phyloP scores from a whole-genome alignment of 129 eudicot genomes.

The Centella asiatica region DNA sequence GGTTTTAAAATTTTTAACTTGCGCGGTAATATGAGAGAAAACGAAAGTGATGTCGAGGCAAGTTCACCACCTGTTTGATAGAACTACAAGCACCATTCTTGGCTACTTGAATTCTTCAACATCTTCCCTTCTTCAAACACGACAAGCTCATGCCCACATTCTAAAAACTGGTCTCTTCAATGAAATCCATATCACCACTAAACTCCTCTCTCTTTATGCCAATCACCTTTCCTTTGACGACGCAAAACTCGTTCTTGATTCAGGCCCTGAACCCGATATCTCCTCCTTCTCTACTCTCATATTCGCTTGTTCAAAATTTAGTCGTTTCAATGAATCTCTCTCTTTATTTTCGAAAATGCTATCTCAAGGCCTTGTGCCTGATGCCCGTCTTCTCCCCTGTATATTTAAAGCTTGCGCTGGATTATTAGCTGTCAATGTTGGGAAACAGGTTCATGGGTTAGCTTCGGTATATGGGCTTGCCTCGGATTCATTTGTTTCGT shows the following conservation, averaged over 20 bases:
- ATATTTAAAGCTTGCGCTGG: slow-evolving; percentile 55
- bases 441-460: slow-evolving; percentile 61
- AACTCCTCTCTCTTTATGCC: slow-evolving; percentile 65
- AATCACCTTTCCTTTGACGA: slow-evolving; percentile 40
- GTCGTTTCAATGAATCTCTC: slow-evolving; percentile 19
- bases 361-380: slow-evolving; percentile 29
- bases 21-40: slow-evolving; percentile 3
- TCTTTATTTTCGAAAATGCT: slow-evolving; percentile 40
- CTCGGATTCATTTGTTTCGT: slow-evolving; percentile 52
- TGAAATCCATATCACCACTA: slow-evolving; percentile 38
- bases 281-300: slow-evolving; percentile 56
- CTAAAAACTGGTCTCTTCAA: slow-evolving; percentile 38
- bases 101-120: slow-evolving; percentile 18
- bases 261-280: slow-evolving; percentile 37
- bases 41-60: slow-evolving; percentile 23
- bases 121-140: slow-evolving; percentile 43
- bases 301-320: slow-evolving; percentile 41
- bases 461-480: slow-evolving; percentile 40
- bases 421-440: slow-evolving; percentile 17
- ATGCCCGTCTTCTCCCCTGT: slow-evolving; percentile 53
- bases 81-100: slow-evolving; percentile 15
- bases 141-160: slow-evolving; percentile 58
- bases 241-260: slow-evolving; percentile 33
- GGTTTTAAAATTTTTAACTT: not conserved
- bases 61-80: slow-evolving; percentile 22